These are phyloP conservation scores for Symbiodinium pilosum DNA, from an alignment of 73 alveolate species.

Conservation along the genomic window DNA sequence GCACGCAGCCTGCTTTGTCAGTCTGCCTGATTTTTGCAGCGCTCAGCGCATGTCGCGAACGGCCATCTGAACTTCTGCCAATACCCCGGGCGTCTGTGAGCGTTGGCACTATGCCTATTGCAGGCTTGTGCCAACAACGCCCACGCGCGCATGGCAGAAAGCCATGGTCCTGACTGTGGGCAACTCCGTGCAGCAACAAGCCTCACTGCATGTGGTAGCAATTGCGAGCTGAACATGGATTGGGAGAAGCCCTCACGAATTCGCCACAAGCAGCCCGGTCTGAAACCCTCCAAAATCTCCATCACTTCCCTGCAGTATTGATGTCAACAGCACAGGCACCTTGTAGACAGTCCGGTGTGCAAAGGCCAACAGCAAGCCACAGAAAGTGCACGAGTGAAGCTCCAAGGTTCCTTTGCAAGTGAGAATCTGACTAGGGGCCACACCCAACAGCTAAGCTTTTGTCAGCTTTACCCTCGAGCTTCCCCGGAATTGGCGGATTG, in stretches of 20 bases:
- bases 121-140: background rate
- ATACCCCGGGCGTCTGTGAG: slow-evolving; percentile 13
- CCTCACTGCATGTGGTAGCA: too few relatives aligned
- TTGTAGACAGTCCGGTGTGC: slow-evolving; percentile 12
- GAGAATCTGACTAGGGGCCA: background rate
- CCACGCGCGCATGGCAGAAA: slow-evolving; percentile 9
- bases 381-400: background rate
- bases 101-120: background rate
- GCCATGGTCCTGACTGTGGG: background rate
- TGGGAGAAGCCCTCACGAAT: background rate
- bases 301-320: too few relatives aligned
- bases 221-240: background rate
- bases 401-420: background rate
- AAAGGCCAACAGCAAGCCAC: background rate
- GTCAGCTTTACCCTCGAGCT: background rate
- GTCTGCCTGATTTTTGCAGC: too few relatives aligned
- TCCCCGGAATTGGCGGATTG: background rate
- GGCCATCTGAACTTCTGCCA: slow-evolving; percentile 18
- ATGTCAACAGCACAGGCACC: background rate
- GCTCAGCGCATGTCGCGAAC: background rate
- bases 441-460: too few relatives aligned
- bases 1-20: too few relatives aligned
- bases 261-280: background rate
- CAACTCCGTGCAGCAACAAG: background rate
- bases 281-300: background rate